Percentiles rank a stretch among this genome's conserved stretches.
These are phyloP conservation scores for Zopfia rhizophila DNA, from an alignment of 2,329 filamentous ascomycete genomes.

Conservation along the genomic window DNA sequence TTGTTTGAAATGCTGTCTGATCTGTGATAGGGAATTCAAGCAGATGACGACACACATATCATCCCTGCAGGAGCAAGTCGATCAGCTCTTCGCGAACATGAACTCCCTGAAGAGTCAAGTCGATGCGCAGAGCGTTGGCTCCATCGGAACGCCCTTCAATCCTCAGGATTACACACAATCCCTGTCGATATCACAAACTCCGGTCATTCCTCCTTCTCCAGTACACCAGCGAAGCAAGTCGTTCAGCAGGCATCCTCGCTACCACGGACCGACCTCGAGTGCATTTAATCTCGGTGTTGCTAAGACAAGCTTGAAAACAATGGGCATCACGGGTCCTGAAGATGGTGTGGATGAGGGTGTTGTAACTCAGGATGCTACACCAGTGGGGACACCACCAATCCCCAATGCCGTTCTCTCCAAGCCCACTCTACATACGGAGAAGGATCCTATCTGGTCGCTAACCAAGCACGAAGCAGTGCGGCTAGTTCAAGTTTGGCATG, in stretches of 20 bases:
- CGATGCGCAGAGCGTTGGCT: constrained; percentile 44
- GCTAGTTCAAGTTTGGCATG: constrained; percentile 82
- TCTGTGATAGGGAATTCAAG: constrained; percentile 73
- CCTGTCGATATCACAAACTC: constrained; percentile 46
- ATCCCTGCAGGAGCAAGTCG: constrained; percentile 84
- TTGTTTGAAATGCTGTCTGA: constrained; percentile 17
- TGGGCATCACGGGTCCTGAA: constrained; percentile 79
- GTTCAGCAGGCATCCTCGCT: constrained; percentile 67
- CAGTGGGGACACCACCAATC: constrained; percentile 56
- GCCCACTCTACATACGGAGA: constrained; percentile 54
- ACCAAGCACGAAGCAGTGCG: constrained; percentile 82
- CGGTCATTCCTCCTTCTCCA: constrained; percentile 44
- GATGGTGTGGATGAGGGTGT: constrained; percentile 70
- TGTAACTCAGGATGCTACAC: constrained; percentile 64
- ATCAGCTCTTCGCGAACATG: constrained; percentile 77
- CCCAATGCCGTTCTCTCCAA: constrained; percentile 26
- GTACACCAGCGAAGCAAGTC: constrained; percentile 52
- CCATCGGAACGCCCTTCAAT: constrained; percentile 42
- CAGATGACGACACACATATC: constrained; percentile 79
- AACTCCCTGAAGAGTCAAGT: constrained; percentile 69
- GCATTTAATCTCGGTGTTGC: constrained; percentile 88
- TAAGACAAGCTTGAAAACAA: constrained; percentile 85
- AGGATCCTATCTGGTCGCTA: constrained; percentile 85
- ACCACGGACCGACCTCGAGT: constrained; percentile 86
- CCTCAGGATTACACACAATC: constrained; percentile 48